A percentile compares a stretch with the other conserved stretches of the same genome.
phyloP scores from a whole-genome alignment of 352 stramenopile species.

The Pythium folliculosum region DNA sequence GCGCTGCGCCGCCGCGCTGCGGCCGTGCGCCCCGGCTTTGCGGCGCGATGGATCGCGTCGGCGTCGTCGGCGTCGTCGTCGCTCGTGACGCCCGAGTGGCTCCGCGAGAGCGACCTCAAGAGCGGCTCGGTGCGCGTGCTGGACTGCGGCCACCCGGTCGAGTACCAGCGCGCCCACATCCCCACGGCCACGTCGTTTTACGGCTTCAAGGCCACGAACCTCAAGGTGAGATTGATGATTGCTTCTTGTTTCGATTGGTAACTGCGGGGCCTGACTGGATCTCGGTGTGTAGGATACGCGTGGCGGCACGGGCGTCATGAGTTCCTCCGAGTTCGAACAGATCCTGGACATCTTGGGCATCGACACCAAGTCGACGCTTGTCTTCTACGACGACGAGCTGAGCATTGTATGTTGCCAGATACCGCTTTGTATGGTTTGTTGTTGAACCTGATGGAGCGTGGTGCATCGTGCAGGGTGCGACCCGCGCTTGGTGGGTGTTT shows the following conservation, averaged over 20 bases:
- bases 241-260: neutral
- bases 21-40: conserved; percentile 1
- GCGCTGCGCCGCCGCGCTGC: conserved; percentile 6
- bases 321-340: conserved; percentile 41
- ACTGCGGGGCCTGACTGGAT: neutral
- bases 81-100: conserved; percentile 28
- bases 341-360: conserved; percentile 48
- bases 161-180: conserved; percentile 59
- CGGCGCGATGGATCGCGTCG: conserved; percentile 12
- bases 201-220: conserved; percentile 38
- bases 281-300: conserved; percentile 32
- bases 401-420: conserved; percentile 44
- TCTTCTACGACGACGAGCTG: conserved; percentile 82
- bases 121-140: conserved; percentile 30
- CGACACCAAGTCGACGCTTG: conserved; percentile 51
- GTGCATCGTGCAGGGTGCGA: conserved; percentile 42
- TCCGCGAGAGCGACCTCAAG: conserved; percentile 26
- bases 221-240: conserved; percentile 40
- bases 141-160: conserved; percentile 60
- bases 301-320: conserved; percentile 48
- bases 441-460: neutral
- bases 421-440: neutral
- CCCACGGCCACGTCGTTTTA: conserved; percentile 44
- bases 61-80: conserved; percentile 16
- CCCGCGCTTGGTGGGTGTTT: conserved; percentile 81